Conservation (phyloP, 2,329 filamentous ascomycete genomes). For the Madurella mycetomatis region DNA sequence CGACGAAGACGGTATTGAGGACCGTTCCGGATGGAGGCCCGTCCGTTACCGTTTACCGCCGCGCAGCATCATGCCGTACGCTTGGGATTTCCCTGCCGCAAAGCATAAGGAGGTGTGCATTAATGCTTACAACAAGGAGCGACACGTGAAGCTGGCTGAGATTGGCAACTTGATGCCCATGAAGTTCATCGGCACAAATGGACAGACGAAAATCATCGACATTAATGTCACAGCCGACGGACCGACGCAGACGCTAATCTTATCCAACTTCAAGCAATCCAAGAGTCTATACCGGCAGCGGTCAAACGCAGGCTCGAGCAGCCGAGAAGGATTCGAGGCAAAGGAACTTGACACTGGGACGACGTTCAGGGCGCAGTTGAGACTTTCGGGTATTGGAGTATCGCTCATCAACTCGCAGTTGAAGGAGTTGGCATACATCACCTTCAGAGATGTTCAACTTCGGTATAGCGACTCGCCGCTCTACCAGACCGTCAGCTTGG, state of each 20-base stretch:
- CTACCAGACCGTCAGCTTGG: constrained; percentile 85
- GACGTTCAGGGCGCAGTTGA: constrained; percentile 83
- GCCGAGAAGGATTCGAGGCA: constrained; percentile 75
- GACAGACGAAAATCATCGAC: constrained; percentile 83
- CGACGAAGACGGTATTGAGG: constrained; percentile 81
- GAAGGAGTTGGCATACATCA: constrained; percentile 89
- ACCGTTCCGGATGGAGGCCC: constrained; percentile 84
- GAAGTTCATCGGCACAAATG: constrained; percentile 68
- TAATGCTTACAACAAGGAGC: constrained; percentile 70
- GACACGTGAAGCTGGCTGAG: constrained; percentile 90
- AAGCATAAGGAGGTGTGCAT: constrained; percentile 92
- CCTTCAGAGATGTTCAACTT: constrained; percentile 83
- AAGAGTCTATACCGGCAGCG: constrained; percentile 79
- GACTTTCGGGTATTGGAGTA: constrained; percentile 83
- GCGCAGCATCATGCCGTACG: constrained; percentile 97
- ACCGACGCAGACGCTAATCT: constrained; percentile 86
- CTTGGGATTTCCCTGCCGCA: constrained; percentile 98
- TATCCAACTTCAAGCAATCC: constrained; percentile 89
- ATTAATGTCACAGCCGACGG: constrained; percentile 94
- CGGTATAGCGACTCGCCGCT: constrained; percentile 90
- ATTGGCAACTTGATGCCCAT: constrained; percentile 95
- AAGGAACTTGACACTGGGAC: constrained; percentile 86
- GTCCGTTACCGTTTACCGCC: constrained; percentile 89
- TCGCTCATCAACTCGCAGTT: constrained; percentile 91
- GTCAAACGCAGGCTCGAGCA: constrained; percentile 48